Percentiles rank a stretch among this genome's conserved stretches.
These are phyloP conservation scores for cucumber (Cucumis sativus) DNA, from an alignment of 306 rosid genomes.

Conservation along the genomic window Cucumber_9930_V3 NC_026657.2:6805501-6806000, in stretches of 20 bases:
- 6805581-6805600: slow-evolving; percentile 90
- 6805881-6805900: no score
- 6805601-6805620: slow-evolving; percentile 89
- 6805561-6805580: slow-evolving; percentile 72
- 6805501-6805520: slow-evolving; percentile 1
- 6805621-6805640: slow-evolving; percentile 54
- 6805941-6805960: no score
- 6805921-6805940: no score
- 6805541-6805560: slow-evolving; percentile 38
- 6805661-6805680: slow-evolving; percentile 18
- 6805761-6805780: background rate
- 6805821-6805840: no score
- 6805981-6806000: no score
- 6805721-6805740: background rate
- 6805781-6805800: background rate
- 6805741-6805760: background rate
- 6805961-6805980: no score
- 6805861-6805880: no score
- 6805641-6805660: slow-evolving; percentile 60
- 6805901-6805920: no score
- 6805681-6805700: background rate
- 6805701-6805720: background rate
- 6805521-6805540: slow-evolving; percentile 40
- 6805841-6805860: no score
- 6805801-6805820: no score